phyloP scores from a whole-genome alignment of 176 grass and related monocot genomes.

The bread wheat (Triticum aestivum) region IWGSC_CS_RefSeq_v2.1 NC_057799.1:454282008-454282507 shows the following conservation, averaged over 20 bases:
- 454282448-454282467: neutral
- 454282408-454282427: neutral
- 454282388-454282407: neutral
- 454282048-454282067: neutral
- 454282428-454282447: neutral
- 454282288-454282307: neutral
- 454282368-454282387: neutral
- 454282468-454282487: neutral
- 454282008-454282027: neutral
- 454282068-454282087: neutral
- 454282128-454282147: neutral
- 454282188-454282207: too few relatives aligned
- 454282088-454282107: neutral
- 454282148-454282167: neutral
- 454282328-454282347: neutral
- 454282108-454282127: neutral
- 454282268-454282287: neutral
- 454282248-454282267: neutral
- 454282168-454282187: too few relatives aligned
- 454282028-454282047: too few relatives aligned
- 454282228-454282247: too few relatives aligned
- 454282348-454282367: neutral
- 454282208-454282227: too few relatives aligned
- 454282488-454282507: neutral
- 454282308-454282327: conserved; percentile 5